Percentiles rank a stretch among this genome's conserved stretches.
Conservation (phyloP, 306 rosid genomes). For the Canavalia ensiformis region DNA sequence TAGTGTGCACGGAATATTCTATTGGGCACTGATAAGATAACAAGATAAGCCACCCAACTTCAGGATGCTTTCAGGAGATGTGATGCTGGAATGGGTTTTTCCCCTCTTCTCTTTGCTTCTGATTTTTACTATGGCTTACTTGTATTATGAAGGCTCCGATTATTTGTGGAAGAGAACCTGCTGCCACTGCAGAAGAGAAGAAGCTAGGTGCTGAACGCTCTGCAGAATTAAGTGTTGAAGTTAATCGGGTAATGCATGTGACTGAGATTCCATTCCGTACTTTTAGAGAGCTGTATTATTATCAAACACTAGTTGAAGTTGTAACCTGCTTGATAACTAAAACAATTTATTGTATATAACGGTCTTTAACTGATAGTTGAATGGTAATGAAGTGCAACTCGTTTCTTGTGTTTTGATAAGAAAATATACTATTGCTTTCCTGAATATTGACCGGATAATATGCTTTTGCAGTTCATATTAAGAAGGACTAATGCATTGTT, state of each 20-base stretch:
- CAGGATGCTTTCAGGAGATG: constrained; percentile 33
- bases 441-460: constrained; percentile 38
- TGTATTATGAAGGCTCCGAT: constrained; percentile 79
- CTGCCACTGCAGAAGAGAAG: constrained; percentile 81
- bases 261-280: constrained; percentile 19
- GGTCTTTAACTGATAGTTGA: constrained; percentile 11
- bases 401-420: constrained; percentile 39
- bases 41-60: constrained; percentile 38
- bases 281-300: constrained; percentile 32
- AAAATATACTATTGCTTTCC: constrained; percentile 38
- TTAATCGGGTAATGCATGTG: constrained; percentile 72
- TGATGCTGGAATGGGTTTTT: constrained; percentile 40
- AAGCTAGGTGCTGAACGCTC: constrained; percentile 85
- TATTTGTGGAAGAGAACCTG: constrained; percentile 96
- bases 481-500: constrained; percentile 90
- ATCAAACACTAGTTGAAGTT: constrained; percentile 44
- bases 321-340: constrained; percentile 33
- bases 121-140: constrained; percentile 42
- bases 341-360: constrained; percentile 11
- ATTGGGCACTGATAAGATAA: constrained; percentile 11
- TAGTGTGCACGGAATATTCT: constrained; percentile 7
- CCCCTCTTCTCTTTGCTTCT: constrained; percentile 37
- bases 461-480: constrained; percentile 83
- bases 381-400: constrained; percentile 22
- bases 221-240: constrained; percentile 83